These are phyloP conservation scores for Myxozyma neotropica DNA, from an alignment of 805 yeast species.

Conservation along the genomic window DNA sequence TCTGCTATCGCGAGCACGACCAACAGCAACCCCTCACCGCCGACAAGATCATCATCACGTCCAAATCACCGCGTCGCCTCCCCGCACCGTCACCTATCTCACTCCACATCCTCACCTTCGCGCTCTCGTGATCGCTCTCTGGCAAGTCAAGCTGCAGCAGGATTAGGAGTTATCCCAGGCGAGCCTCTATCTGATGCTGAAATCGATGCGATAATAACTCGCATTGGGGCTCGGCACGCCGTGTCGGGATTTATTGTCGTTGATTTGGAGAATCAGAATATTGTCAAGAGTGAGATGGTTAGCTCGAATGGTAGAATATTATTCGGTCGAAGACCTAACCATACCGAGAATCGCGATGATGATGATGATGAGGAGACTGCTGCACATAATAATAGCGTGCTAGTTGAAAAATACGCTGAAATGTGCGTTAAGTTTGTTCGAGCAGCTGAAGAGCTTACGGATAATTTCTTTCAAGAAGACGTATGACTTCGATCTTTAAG, in stretches of 20 bases:
- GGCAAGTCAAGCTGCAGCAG: background rate
- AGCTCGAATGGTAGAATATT: slow-evolving; percentile 16
- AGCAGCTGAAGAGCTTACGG: slow-evolving; percentile 12
- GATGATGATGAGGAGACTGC: background rate
- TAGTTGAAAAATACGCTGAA: slow-evolving; percentile 16
- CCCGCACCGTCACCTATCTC: no score
- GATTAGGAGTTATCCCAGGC: background rate
- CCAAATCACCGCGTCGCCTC: background rate
- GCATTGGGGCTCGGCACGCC: slow-evolving; percentile 25
- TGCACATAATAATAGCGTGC: background rate
- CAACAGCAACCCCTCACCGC: background rate
- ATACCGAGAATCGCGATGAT: background rate
- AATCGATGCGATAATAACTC: slow-evolving; percentile 26
- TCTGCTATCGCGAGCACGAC: background rate
- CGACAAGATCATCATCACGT: background rate
- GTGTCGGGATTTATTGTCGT: slow-evolving; percentile 24
- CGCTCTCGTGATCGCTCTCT: background rate
- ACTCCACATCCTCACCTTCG: background rate
- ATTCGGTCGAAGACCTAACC: background rate
- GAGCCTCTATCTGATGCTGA: slow-evolving; percentile 12
- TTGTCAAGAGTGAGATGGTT: slow-evolving; percentile 19
- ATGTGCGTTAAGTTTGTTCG: slow-evolving; percentile 20
- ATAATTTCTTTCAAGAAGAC: slow-evolving; percentile 22
- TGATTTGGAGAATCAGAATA: slow-evolving; percentile 14
- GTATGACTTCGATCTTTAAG: slow-evolving; percentile 2